Evolutionary conservation across 1,284 basidiomycete species (phyloP).

Genomic region (Ceratobasidium sp.): DNA sequence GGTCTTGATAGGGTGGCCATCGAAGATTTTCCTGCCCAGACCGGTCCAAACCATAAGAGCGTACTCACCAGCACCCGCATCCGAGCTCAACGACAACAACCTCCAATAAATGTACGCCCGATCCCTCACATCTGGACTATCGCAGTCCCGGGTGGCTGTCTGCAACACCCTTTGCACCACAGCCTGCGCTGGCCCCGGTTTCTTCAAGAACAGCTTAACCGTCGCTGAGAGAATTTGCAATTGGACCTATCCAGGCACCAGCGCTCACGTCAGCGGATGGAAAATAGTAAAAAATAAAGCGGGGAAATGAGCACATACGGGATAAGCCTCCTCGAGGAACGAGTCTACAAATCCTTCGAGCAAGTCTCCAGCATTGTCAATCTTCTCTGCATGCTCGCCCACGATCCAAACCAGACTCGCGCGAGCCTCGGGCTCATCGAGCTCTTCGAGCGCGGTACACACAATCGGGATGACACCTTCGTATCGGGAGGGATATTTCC

Average conservation of each 20-base stretch:
- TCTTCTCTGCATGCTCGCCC: constrained; percentile 96
- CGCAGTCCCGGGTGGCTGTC: constrained; percentile 95
- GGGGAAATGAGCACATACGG: constrained; percentile 63
- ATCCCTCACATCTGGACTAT: constrained; percentile 97
- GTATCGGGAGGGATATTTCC: constrained; percentile 97
- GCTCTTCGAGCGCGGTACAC: constrained; percentile 93
- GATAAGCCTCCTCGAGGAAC: constrained; percentile 93
- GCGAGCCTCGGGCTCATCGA: constrained; percentile 98
- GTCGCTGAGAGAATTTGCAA: constrained; percentile 95
- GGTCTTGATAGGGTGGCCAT: too few species aligned
- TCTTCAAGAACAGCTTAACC: constrained; percentile 95
- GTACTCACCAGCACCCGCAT: constrained; percentile 81
- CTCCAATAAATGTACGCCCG: constrained; percentile 98
- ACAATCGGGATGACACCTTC: constrained; percentile 96
- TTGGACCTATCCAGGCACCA: constrained; percentile 72
- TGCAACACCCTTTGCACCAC: constrained; percentile 91
- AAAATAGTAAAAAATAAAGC: background rate
- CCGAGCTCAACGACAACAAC: constrained; percentile 77
- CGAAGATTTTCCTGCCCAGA: too few species aligned
- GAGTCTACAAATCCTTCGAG: constrained; percentile 90
- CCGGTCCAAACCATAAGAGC: constrained; percentile 4
- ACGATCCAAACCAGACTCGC: constrained; percentile 99
- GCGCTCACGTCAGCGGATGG: constrained; percentile 21
- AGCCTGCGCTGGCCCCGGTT: constrained; percentile 90
- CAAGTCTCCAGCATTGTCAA: constrained; percentile 95